Percentiles rank a stretch among this genome's conserved stretches.
Conservation (phyloP, 1,139 yeast species). For the Kurtzmaniella natalensis region DNA sequence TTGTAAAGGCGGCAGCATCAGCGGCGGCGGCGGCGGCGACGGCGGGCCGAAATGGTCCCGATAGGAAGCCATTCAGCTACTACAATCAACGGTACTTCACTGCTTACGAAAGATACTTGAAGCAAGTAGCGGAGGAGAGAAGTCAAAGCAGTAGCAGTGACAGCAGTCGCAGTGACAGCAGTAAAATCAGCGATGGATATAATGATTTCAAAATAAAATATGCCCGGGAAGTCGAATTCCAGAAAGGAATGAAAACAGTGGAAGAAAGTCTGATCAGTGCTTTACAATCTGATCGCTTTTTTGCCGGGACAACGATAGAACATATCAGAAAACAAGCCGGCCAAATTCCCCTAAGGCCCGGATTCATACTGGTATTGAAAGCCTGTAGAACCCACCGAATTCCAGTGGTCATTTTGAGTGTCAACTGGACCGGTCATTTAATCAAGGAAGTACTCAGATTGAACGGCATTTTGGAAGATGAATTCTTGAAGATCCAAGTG, state of each 20-base stretch:
- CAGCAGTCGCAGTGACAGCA: too few species aligned
- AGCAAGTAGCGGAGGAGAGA: constrained; percentile 11
- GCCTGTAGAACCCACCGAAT: constrained; percentile 18
- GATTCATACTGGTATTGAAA: constrained; percentile 37
- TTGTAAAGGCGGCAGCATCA: constrained; percentile 48
- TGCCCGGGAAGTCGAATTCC: constrained; percentile 48
- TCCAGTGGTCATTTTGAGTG: constrained; percentile 50
- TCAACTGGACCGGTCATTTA: constrained; percentile 59
- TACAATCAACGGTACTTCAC: constrained; percentile 43
- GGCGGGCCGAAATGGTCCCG: constrained; percentile 12
- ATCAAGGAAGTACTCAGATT: constrained; percentile 37
- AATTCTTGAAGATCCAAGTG: constrained; percentile 25
- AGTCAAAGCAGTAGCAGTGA: too few species aligned
- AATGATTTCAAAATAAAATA: too few species aligned
- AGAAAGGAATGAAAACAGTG: constrained; percentile 38
- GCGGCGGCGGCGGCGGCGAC: not conserved
- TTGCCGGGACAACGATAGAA: constrained; percentile 35
- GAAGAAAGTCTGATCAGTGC: constrained; percentile 51
- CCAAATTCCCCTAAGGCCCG: constrained; percentile 36
- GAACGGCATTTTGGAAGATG: constrained; percentile 24
- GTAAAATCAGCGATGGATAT: too few species aligned
- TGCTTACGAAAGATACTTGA: constrained; percentile 24
- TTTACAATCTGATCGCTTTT: constrained; percentile 36
- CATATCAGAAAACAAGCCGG: constrained; percentile 32
- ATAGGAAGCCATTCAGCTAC: constrained; percentile 32